Conservation (phyloP, 768 basidiomycete genomes). For the Auricularia cornea region DNA sequence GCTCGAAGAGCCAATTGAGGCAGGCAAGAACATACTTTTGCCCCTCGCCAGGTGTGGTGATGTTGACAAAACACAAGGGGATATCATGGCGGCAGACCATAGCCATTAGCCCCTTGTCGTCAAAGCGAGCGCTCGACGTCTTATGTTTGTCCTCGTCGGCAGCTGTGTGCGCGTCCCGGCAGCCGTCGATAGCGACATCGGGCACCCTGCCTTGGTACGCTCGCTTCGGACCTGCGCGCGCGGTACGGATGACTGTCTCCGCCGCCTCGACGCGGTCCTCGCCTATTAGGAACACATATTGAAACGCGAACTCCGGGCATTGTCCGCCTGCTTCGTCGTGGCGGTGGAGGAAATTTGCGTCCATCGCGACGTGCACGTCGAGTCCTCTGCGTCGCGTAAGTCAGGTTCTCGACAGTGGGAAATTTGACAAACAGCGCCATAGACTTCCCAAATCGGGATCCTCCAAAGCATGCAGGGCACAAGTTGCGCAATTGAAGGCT, state of each 20-base stretch:
- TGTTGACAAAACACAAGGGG: conserved; percentile 13
- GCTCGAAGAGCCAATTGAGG: too few relatives aligned
- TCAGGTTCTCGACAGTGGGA: neutral
- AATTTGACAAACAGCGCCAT: conserved; percentile 4
- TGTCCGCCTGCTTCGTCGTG: conserved; percentile 25
- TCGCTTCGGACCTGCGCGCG: conserved; percentile 8
- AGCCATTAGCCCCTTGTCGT: conserved; percentile 30
- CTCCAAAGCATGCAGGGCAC: too few relatives aligned
- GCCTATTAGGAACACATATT: conserved; percentile 25
- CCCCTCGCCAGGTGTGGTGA: conserved; percentile 1
- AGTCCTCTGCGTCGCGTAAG: conserved; percentile 16
- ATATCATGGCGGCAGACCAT: conserved; percentile 32
- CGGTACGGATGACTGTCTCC: too few relatives aligned
- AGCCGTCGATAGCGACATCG: conserved; percentile 18
- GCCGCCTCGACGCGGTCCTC: conserved; percentile 29
- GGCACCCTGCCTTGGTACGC: conserved; percentile 16
- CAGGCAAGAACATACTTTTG: conserved; percentile 1
- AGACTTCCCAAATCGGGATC: too few relatives aligned
- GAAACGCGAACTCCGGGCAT: conserved; percentile 21
- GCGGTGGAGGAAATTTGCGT: conserved; percentile 34
- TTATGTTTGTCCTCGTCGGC: neutral
- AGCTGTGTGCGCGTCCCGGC: neutral
- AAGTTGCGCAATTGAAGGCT: too few relatives aligned
- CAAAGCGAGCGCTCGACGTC: conserved; percentile 10
- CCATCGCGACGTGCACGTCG: conserved; percentile 29